Evolutionary conservation across 2,329 filamentous ascomycete genomes (phyloP).

Genomic region (Aphanocladium album): DNA sequence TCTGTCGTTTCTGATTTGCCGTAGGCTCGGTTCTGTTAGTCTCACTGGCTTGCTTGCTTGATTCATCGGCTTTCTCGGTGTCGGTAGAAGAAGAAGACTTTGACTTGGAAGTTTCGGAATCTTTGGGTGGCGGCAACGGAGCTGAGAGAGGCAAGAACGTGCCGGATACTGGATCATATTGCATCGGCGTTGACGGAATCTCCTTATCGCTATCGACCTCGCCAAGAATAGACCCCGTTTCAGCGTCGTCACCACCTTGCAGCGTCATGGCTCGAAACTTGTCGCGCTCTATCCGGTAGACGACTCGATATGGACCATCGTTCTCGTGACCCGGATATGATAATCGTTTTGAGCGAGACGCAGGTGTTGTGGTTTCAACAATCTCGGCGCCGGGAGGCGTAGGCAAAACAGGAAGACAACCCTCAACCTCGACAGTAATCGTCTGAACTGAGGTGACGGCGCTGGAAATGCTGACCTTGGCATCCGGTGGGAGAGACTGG

Average conservation of each 20-base stretch:
- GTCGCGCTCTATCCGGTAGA: constrained; percentile 54
- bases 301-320: constrained; percentile 46
- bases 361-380: constrained; percentile 43
- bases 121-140: not conserved
- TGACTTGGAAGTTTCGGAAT: not conserved
- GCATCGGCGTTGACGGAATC: constrained; percentile 9
- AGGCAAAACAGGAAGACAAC: constrained; percentile 45
- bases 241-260: constrained; percentile 27
- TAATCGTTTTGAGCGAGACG: constrained; percentile 15
- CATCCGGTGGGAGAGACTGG: constrained; percentile 49
- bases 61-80: not conserved
- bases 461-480: constrained; percentile 56
- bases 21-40: constrained; percentile 6
- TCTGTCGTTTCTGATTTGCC: constrained; percentile 44
- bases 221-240: constrained; percentile 21
- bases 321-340: constrained; percentile 19
- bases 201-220: constrained; percentile 25
- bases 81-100: not conserved
- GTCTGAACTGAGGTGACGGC: constrained; percentile 56
- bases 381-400: constrained; percentile 56
- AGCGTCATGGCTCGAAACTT: constrained; percentile 40
- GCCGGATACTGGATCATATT: constrained; percentile 9
- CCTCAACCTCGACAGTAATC: constrained; percentile 59
- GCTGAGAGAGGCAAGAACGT: constrained; percentile 1
- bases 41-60: not conserved